Evolutionary conservation across 2,329 filamentous ascomycete species (phyloP).

Genomic region (Fusarium musae): DNA sequence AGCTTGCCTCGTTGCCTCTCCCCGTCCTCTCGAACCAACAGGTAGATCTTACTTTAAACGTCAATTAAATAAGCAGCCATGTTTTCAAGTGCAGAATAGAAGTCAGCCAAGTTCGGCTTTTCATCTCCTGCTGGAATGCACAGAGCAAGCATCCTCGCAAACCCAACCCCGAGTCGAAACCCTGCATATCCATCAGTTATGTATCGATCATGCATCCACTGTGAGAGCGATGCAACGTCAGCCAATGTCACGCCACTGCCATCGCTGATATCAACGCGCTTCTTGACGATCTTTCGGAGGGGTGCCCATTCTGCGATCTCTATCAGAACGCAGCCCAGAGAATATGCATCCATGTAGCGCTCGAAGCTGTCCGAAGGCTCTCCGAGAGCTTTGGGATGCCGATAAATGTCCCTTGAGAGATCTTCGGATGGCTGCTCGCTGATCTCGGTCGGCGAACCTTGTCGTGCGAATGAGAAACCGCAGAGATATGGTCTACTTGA

Average conservation of each 20-base stretch:
- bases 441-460: neutral
- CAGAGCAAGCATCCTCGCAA: neutral
- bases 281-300: neutral
- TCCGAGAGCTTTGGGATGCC: neutral
- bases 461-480: neutral
- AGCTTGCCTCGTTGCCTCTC: too few species aligned
- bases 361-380: neutral
- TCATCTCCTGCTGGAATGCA: neutral
- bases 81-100: neutral
- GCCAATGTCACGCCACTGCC: neutral
- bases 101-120: neutral
- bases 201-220: neutral
- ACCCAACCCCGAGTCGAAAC: neutral
- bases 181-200: neutral
- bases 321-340: neutral
- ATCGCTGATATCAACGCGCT: neutral
- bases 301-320: neutral
- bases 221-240: neutral
- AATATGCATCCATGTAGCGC: neutral
- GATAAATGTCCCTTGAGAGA: neutral
- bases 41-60: neutral
- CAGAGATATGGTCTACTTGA: neutral
- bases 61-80: neutral
- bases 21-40: too few species aligned
- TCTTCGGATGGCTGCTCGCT: neutral